These are phyloP conservation scores for Paecilomyces niveus DNA, from an alignment of 2,329 filamentous ascomycete genomes.

Conservation along the genomic window DNA sequence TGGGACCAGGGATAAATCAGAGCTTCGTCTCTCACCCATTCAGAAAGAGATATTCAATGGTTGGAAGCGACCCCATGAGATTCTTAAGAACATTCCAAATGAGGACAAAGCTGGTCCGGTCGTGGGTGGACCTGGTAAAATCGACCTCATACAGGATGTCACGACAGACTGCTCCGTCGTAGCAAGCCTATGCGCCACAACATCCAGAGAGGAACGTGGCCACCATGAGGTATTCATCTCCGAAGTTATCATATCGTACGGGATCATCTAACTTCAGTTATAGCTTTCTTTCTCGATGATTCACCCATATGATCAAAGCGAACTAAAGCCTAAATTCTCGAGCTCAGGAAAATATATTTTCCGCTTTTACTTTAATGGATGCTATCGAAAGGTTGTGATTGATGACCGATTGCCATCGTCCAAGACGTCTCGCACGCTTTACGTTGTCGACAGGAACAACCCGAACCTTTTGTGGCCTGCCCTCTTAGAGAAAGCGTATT, in stretches of 20 bases:
- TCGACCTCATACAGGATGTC: slow-evolving; percentile 89
- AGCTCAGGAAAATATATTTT: slow-evolving; percentile 83
- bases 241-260: neutral
- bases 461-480: slow-evolving; percentile 83
- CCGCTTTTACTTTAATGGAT: slow-evolving; percentile 93
- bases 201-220: slow-evolving; percentile 62
- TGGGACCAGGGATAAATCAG: slow-evolving; percentile 55
- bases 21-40: slow-evolving; percentile 64
- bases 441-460: slow-evolving; percentile 80
- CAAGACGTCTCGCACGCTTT: slow-evolving; percentile 65
- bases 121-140: slow-evolving; percentile 52
- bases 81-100: slow-evolving; percentile 41
- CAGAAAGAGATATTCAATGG: slow-evolving; percentile 71
- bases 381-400: slow-evolving; percentile 76
- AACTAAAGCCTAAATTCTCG: slow-evolving; percentile 56
- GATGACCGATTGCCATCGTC: slow-evolving; percentile 81
- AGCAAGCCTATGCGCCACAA: slow-evolving; percentile 80
- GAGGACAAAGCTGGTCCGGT: slow-evolving; percentile 29
- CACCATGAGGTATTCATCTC: slow-evolving; percentile 52
- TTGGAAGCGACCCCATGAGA: slow-evolving; percentile 72
- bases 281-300: slow-evolving; percentile 66
- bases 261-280: neutral
- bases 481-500: slow-evolving; percentile 88
- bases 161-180: slow-evolving; percentile 97
- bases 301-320: slow-evolving; percentile 62